Base-by-base conservation (phyloP, 1,284 basidiomycete genomes). In the Chondrostereum purpureum region DNA sequence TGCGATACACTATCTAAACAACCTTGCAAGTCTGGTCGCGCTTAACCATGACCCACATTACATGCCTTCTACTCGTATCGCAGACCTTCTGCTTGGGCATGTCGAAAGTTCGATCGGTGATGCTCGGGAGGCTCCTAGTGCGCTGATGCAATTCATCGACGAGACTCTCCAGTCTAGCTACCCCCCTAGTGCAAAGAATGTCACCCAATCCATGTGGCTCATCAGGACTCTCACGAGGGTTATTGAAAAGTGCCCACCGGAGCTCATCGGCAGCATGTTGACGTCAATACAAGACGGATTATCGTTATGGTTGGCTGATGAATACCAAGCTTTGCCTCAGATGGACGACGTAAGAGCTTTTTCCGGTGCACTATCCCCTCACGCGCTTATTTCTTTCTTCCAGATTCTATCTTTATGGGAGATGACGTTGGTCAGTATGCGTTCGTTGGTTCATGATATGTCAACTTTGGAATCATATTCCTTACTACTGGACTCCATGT, bases 231-330 rank as follows among this genome's bases (percentile, higher is more conserved):
- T 87, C 42, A 70, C 68, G 31, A 61, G 65, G 3, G 56, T 74
- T 4, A 63, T 87, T 39, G 77, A 80, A 42, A 53, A 61, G 1
- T 83, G 79, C 54, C 79, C 78, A 2, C 45, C 50, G 4, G 68
- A 70, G 37, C 63, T 80, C 40, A 56, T 70, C 36, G 51, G 68
- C 39, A 55, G 62, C 16, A 54, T 79, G 24, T 58, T 86, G 33
- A 68, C 75, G 37, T 50, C 59, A 10, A 48, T 77, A 4, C 70
- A 78, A 44, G 77, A 78, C 1, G 79, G 81, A 14, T 45, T 85
- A n/a, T 59, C 63, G 31, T 52, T 68, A 10, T 88, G 85, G 86
- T 58, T 88, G 20, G 64, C 70, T 5, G 85, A 88, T 59, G 74
- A 78, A 36, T 65, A 64, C 36, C 52, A 59, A 18, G 64, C 68